Evolutionary conservation across 2,329 filamentous ascomycete species (phyloP), one percentile per base, ranked within the genome.

Genomic region (Neonectria hederae): DNA sequence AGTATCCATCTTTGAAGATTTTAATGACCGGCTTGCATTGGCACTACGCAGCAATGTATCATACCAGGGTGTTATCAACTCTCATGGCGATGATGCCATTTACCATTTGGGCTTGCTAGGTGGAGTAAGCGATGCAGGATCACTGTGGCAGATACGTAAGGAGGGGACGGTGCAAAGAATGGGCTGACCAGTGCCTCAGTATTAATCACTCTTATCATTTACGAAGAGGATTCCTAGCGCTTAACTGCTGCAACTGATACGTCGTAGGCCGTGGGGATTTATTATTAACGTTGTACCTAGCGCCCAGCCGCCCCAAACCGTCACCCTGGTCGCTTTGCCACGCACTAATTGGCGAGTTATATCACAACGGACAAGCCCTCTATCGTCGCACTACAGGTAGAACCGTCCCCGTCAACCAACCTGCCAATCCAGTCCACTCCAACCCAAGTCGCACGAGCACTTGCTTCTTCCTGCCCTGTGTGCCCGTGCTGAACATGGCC

Each of bases 401-500:
- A 24, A 22, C n/a, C 45, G 19, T n/a, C 28, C 4, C 4, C 17
- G 13, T 45, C 21, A 10, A 30, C 26, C 46, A 28, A 28, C 8
- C 26, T 26, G 28, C n/a, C 46, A 32, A 32, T 10, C 10, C 26
- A 7, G 2, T 8, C 14, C 35, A n/a, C 14, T 6, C 35, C 7
- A n/a, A 5, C 17, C 14, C 13, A 49, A 21, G 26, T 19, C 46
- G 10, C 19, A 51, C 48, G 35, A 38, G 35, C 48, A 51, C 8
- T 32, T 32, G 46, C 5, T n/a, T 35, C 32, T 14, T n/a, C 32
- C 7, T 28, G 43, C 22, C n/a, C n/a, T n/a, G 5, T 24, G 32
- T 13, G n/a, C 30, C 46, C 7, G 14, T 38, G 24, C 24, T 26
- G 51, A 69, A 35, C 8, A 83, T 83, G 78, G 64, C 63, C 3